Evolutionary conservation across 768 basidiomycete species (phyloP).

Genomic region (Naganishia vishniacii): DNA sequence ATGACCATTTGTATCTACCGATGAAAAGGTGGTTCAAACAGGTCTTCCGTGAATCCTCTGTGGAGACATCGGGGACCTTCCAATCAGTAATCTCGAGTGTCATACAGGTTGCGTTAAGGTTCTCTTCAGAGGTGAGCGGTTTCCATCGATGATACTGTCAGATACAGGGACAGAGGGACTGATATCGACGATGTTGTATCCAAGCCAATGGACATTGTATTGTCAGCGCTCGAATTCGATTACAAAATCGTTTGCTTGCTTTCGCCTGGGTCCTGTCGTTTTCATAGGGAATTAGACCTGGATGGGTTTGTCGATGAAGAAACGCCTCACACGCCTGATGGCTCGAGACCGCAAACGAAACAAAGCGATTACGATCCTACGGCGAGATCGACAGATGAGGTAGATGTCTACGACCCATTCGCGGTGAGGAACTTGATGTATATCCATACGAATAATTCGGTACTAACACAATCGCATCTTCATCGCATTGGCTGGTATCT

Average conservation of each 20-base stretch:
- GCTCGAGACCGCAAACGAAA: neutral
- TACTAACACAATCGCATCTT: no score
- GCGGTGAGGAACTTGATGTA: no score
- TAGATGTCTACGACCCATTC: no score
- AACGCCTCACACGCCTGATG: neutral
- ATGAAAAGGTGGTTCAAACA: conserved; percentile 13
- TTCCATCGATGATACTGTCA: neutral
- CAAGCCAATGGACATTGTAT: neutral
- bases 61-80: neutral
- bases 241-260: neutral
- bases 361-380: neutral
- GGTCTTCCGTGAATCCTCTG: neutral
- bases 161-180: no score
- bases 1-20: no score
- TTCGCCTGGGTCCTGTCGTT: neutral
- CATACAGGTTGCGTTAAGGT: neutral
- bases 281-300: neutral
- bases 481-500: no score
- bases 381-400: no score
- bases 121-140: neutral
- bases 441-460: no score
- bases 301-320: neutral
- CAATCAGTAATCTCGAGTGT: neutral
- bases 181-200: neutral
- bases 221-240: neutral